Base-by-base conservation (phyloP, 805 yeast genomes). In the Kodamaea restingae region DNA sequence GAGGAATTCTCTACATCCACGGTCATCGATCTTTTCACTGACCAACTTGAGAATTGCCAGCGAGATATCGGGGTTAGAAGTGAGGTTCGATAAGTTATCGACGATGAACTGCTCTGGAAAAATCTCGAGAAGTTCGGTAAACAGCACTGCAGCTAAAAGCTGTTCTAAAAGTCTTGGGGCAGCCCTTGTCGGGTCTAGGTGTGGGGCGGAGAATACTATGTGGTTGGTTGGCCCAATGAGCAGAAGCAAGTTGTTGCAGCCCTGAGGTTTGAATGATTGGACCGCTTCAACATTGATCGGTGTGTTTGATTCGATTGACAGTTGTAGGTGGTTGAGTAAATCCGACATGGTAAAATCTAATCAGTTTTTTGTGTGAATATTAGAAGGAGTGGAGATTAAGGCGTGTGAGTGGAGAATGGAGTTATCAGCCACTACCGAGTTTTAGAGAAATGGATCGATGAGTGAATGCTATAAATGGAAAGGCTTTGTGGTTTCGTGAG, bases 71-170 rank as follows among this genome's bases (percentile, higher is more conserved):
- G 32, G 32, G 15, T 30, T 18, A 4, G 21, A 9, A 4, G 12
- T 15, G 32, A 30, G 32, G 15, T 30, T 12, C 7, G 12, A 15
- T 18, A 30, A 4, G 20, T 12, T 7, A n/a, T 30, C 32, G 6
- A 30, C 21, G 15, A 30, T 18, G 15, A 30, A 30, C 20, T 6
- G 14, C 21, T 17, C 18, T 6, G 32, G 32, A 21, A 30, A 30
- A 12, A 30, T 30, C 7, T 8, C 9, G 21, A 30, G 32, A 8
- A 30, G 15, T 6, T 30, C 21, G 6, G 32, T 11, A 12, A 30
- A 30, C 32, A 30, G 32, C 32, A 30, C 32, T 7, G 32, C 32
- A 11, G 20, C 15, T 21, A 30, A 30, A 4, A 30, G 14, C 12
- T 21, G 32, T 17, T 30, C 32, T 5, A 30, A 21, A 18, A 30